Evolutionary conservation across 768 basidiomycete species (phyloP).

Genomic region (Mycena crocata): DNA sequence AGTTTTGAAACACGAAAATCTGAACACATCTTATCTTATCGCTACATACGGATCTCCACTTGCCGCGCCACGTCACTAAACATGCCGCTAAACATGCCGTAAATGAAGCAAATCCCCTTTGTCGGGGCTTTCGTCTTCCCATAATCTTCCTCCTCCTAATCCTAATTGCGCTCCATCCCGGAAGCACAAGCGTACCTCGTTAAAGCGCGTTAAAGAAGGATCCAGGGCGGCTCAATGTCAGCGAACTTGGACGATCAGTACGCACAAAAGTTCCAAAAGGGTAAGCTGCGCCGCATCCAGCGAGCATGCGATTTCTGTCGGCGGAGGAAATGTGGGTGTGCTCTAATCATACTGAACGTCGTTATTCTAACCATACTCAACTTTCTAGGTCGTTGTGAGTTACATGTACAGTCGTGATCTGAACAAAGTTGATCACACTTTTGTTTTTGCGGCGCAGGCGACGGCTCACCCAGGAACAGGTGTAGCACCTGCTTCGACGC

Average conservation of each 20-base stretch:
- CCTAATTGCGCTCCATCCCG: too few relatives aligned
- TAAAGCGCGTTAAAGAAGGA: too few relatives aligned
- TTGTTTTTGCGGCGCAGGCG: neutral
- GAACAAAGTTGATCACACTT: neutral
- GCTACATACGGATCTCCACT: too few relatives aligned
- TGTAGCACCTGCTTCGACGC: neutral
- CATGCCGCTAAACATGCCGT: too few relatives aligned
- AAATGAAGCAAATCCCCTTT: too few relatives aligned
- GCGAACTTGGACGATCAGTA: conserved; percentile 12
- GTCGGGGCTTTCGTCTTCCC: too few relatives aligned
- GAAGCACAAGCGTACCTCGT: too few relatives aligned
- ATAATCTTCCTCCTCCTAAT: too few relatives aligned
- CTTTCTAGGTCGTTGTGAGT: neutral
- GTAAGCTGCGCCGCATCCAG: conserved; percentile 4
- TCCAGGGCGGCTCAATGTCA: neutral
- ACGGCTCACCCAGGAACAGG: conserved; percentile 1
- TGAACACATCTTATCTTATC: too few relatives aligned
- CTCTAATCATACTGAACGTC: too few relatives aligned
- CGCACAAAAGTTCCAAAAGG: neutral
- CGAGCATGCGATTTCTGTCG: conserved; percentile 15
- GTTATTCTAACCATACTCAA: neutral
- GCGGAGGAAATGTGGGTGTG: neutral
- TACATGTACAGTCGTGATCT: neutral
- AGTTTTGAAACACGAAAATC: too few relatives aligned
- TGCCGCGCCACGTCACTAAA: too few relatives aligned